Evolutionary conservation across 768 basidiomycete genomes (phyloP).

Genomic region (Crepidotus variabilis): DNA sequence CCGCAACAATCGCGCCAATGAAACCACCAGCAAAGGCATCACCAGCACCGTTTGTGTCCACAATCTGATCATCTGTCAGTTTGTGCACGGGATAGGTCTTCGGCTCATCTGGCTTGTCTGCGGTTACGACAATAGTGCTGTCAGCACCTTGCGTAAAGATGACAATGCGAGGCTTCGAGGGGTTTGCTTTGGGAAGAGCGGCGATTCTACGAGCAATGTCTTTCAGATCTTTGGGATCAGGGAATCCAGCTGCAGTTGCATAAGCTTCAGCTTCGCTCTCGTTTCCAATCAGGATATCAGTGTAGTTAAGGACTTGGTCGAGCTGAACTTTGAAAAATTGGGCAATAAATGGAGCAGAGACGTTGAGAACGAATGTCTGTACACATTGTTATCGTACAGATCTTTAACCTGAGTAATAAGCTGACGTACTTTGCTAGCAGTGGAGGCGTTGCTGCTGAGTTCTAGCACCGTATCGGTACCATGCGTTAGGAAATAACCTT

Average conservation of each 20-base stretch:
- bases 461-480: constrained; percentile 69
- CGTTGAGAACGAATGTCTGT: constrained; percentile 86
- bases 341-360: constrained; percentile 96
- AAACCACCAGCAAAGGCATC: constrained; percentile 98
- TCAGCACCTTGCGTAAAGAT: constrained; percentile 89
- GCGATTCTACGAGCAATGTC: constrained; percentile 76
- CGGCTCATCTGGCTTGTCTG: constrained; percentile 48
- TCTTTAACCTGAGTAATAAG: background rate
- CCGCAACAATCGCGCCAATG: constrained; percentile 78
- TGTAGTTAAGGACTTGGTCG: constrained; percentile 75
- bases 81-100: constrained; percentile 57
- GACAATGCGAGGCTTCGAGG: constrained; percentile 73
- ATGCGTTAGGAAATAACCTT: constrained; percentile 97
- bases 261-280: constrained; percentile 91
- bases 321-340: constrained; percentile 88
- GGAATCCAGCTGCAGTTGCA: constrained; percentile 68
- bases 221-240: constrained; percentile 61
- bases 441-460: constrained; percentile 75
- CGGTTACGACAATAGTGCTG: constrained; percentile 72
- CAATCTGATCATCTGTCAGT: constrained; percentile 61
- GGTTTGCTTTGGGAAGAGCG: constrained; percentile 68
- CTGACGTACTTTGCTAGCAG: constrained; percentile 61
- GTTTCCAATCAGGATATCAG: constrained; percentile 93
- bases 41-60: constrained; percentile 98
- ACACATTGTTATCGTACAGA: background rate